These are phyloP conservation scores for Eutrema japonicum DNA, from an alignment of 345 rosid genomes.

Conservation along the genomic window DNA sequence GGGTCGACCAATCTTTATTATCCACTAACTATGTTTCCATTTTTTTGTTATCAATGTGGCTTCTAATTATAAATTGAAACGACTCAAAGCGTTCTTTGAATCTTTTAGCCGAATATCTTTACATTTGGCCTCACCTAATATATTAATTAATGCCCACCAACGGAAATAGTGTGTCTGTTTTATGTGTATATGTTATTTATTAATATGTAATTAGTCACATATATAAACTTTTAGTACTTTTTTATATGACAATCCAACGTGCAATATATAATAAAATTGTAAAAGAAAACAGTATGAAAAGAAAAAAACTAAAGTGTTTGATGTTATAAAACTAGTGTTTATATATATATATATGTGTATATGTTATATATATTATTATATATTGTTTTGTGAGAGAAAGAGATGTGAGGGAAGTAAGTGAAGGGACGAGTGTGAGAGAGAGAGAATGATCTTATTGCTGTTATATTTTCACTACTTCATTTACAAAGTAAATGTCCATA, in stretches of 20 bases:
- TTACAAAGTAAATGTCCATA: too few species aligned
- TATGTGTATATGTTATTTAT: neutral
- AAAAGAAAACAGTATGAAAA: constrained; percentile 3
- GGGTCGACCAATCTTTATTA: constrained; percentile 37
- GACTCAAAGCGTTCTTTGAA: constrained; percentile 20
- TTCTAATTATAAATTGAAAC: constrained; percentile 15
- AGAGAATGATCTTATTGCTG: too few species aligned
- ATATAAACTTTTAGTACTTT: neutral
- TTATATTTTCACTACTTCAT: too few species aligned
- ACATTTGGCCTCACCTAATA: constrained; percentile 19
- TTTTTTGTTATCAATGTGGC: neutral
- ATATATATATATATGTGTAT: too few species aligned
- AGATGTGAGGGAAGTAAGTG: too few species aligned
- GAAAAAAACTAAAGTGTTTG: constrained; percentile 24
- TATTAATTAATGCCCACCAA: constrained; percentile 29
- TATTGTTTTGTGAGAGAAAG: too few species aligned
- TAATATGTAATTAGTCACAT: neutral
- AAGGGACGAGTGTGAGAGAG: too few species aligned
- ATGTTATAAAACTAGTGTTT: too few species aligned
- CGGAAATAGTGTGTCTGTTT: constrained; percentile 13
- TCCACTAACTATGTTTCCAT: constrained; percentile 29
- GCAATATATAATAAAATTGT: neutral
- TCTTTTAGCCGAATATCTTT: constrained; percentile 38
- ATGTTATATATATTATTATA: too few species aligned
- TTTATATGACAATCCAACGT: neutral